Conservation (phyloP, 768 basidiomycete genomes). For the Daedalea quercina region DNA sequence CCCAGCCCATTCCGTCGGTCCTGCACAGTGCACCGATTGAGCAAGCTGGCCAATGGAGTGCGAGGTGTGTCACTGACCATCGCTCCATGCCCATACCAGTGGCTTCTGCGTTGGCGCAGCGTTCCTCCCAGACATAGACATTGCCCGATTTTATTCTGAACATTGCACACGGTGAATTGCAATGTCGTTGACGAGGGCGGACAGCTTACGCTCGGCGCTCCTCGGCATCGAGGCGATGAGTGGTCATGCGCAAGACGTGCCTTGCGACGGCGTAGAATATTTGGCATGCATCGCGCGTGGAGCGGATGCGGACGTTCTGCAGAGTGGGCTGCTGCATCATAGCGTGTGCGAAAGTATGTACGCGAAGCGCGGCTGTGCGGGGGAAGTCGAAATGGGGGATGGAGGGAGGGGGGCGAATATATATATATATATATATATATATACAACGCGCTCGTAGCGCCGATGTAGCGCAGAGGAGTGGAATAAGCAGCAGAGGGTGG, state of each 20-base stretch:
- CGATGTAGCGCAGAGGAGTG: neutral
- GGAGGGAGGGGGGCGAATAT: neutral
- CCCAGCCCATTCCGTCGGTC: slow-evolving; percentile 77
- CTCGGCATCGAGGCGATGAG: slow-evolving; percentile 75
- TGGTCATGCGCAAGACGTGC: slow-evolving; percentile 65
- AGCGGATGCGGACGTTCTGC: slow-evolving; percentile 69
- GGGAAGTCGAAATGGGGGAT: neutral
- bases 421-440: neutral
- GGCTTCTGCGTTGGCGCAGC: slow-evolving; percentile 73
- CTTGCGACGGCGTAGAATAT: slow-evolving; percentile 75
- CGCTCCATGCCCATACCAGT: slow-evolving; percentile 85
- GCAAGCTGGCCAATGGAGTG: slow-evolving; percentile 2
- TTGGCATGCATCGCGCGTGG: slow-evolving; percentile 72
- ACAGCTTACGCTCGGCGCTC: slow-evolving; percentile 41
- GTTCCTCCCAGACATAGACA: slow-evolving; percentile 87
- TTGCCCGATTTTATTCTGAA: slow-evolving; percentile 57
- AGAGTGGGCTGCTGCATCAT: slow-evolving; percentile 73
- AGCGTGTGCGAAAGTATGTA: too few relatives aligned
- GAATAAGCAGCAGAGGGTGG: slow-evolving; percentile 1
- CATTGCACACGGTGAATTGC: neutral
- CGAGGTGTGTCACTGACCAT: slow-evolving; percentile 44
- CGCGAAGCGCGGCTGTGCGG: slow-evolving; percentile 7
- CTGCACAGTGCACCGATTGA: slow-evolving; percentile 16
- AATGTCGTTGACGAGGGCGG: neutral
- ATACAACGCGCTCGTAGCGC: too few relatives aligned